Base-by-base conservation (phyloP, 768 basidiomycete genomes). In the Kondoa subrosea region DNA sequence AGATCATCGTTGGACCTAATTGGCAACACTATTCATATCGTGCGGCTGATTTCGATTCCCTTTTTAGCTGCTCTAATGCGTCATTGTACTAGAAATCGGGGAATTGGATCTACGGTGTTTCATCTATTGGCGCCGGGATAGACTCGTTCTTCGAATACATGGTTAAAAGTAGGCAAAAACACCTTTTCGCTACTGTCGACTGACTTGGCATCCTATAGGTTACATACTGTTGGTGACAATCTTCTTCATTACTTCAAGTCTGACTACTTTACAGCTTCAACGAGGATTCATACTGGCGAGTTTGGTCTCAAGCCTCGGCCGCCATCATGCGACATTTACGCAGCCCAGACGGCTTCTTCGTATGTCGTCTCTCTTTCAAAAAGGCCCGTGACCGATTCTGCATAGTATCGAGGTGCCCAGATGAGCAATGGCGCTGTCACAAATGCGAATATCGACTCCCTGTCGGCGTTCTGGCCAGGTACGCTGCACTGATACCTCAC, bases 91-190 rank as follows among this genome's bases (percentile, higher is more conserved):
- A 64, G 67, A 73, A 62, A 67, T 72, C 64, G 34, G 65, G 63
- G 16, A 69, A 14, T 21, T 73, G 70, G 71, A 57, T 73, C 21
- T 73, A 73, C 25, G 34, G 31, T 70, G 78, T 86, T 4, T 85
- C 85, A 30, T 83, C 87, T 1, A 87, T 92, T 33, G 93, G 93
- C 29, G 95, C 95, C 3, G 95, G 95, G 0, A 85, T 95, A 57
- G 95, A 97, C 76, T 91, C 88, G 1, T 95, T 93, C 76, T 91
- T 87, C 75, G 95, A 99, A 70, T 92, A 92, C 76, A 88, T 90
- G 14, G 77, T 91, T 57, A 92, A 92, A 74, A 91, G 74, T 64
- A 17, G n/a, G n/a, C n/a, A n/a, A n/a, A n/a, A n/a, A n/a, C n/a
- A n/a, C n/a, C n/a, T n/a, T n/a, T n/a, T n/a, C n/a, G n/a, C n/a